A percentile compares a stretch with the other conserved stretches of the same genome.
Conservation (phyloP, 345 rosid species). For the Moringa oleifera region DNA sequence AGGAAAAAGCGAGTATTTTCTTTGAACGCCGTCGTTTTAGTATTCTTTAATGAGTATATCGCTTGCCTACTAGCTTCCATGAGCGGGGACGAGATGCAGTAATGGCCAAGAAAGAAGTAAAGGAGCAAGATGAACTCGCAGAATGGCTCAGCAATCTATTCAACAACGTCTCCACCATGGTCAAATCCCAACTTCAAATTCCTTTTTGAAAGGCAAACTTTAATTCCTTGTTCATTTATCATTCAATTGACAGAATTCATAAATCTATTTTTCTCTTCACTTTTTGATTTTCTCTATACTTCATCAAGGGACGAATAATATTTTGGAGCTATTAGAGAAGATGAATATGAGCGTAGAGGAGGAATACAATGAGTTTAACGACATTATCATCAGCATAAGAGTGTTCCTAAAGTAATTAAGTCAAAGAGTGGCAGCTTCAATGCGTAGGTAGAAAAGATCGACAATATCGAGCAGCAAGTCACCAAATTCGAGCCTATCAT, state of each 20-base stretch:
- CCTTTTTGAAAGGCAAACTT: too few relatives aligned
- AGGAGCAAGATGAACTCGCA: constrained; percentile 49
- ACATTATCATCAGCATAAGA: constrained; percentile 67
- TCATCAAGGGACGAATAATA: constrained; percentile 46
- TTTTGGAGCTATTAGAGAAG: constrained; percentile 72
- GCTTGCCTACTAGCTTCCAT: too few relatives aligned
- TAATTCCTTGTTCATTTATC: background rate
- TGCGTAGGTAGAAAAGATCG: constrained; percentile 66
- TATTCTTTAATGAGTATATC: too few relatives aligned
- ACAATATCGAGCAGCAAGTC: constrained; percentile 66
- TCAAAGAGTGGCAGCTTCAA: constrained; percentile 60
- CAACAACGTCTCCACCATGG: constrained; percentile 62
- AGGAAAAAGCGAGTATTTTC: too few relatives aligned
- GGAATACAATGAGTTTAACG: constrained; percentile 69
- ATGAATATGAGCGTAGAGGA: constrained; percentile 70
- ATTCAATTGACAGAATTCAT: background rate
- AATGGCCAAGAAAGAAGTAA: constrained; percentile 14
- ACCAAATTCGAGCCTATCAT: constrained; percentile 74
- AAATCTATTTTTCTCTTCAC: background rate
- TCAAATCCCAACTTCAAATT: constrained; percentile 82
- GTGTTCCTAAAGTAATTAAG: constrained; percentile 73
- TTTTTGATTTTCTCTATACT: background rate
- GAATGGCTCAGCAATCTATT: constrained; percentile 63
- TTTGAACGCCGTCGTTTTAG: too few relatives aligned
- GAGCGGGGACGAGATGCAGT: too few relatives aligned